Evolutionary conservation across 768 basidiomycete species (phyloP).

Genomic region (Termitomyces sp.): DNA sequence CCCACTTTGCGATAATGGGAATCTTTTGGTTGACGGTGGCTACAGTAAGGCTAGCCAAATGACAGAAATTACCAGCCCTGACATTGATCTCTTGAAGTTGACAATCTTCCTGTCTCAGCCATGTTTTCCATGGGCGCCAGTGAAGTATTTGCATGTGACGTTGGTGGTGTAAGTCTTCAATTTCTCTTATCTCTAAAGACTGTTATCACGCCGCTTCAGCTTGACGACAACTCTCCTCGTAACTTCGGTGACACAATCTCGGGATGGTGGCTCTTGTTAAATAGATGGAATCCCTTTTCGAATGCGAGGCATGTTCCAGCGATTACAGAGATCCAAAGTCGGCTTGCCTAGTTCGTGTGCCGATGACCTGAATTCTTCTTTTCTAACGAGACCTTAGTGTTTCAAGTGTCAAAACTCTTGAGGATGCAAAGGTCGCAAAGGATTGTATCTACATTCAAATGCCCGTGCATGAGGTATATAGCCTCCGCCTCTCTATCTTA

Average conservation of each 20-base stretch:
- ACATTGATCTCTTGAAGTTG: slow-evolving; percentile 44
- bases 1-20: slow-evolving; percentile 91
- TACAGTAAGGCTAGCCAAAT: slow-evolving; percentile 52
- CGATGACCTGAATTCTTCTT: background rate
- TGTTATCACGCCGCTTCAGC: slow-evolving; percentile 28
- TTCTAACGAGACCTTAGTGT: slow-evolving; percentile 49
- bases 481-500: background rate
- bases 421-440: slow-evolving; percentile 88
- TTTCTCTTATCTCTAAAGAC: background rate
- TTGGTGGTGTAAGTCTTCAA: slow-evolving; percentile 66
- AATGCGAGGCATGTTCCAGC: slow-evolving; percentile 72
- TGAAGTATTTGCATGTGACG: slow-evolving; percentile 89
- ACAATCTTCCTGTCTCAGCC: slow-evolving; percentile 85
- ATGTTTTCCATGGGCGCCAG: slow-evolving; percentile 92
- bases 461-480: slow-evolving; percentile 91
- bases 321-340: slow-evolving; percentile 90
- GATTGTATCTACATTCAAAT: slow-evolving; percentile 90
- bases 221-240: slow-evolving; percentile 93
- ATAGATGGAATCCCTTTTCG: slow-evolving; percentile 91
- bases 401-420: slow-evolving; percentile 90
- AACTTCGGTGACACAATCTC: slow-evolving; percentile 94
- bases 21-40: slow-evolving; percentile 86
- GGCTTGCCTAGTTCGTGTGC: slow-evolving; percentile 83
- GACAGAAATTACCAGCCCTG: background rate
- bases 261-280: slow-evolving; percentile 93